phyloP scores from a whole-genome alignment of 148 eudicot genomes.

The Arbutus unedo region DNA sequence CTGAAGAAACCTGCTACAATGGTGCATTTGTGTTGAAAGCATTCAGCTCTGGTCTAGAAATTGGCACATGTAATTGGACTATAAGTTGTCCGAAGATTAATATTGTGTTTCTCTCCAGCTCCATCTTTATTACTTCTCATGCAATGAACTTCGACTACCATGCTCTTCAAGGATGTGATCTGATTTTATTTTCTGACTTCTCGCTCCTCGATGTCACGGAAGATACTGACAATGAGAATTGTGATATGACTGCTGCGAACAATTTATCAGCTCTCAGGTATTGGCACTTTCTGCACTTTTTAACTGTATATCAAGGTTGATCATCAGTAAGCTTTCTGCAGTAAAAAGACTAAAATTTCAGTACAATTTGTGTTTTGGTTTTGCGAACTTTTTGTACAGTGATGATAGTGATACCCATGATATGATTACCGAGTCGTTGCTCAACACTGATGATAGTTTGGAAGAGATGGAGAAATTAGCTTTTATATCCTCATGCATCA shows the following conservation, averaged over 20 bases:
- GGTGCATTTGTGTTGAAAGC: slow-evolving; percentile 64
- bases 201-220: slow-evolving; percentile 32
- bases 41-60: slow-evolving; percentile 86
- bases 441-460: slow-evolving; percentile 44
- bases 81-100: slow-evolving; percentile 54
- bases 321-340: background rate
- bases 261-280: slow-evolving; percentile 30
- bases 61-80: slow-evolving; percentile 85
- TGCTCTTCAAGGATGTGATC: slow-evolving; percentile 61
- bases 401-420: slow-evolving; percentile 19
- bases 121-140: slow-evolving; percentile 46
- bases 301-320: background rate
- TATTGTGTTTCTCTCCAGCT: slow-evolving; percentile 48
- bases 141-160: slow-evolving; percentile 69
- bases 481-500: slow-evolving; percentile 54
- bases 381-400: slow-evolving; percentile 34
- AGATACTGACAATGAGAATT: slow-evolving; percentile 33
- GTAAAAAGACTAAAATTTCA: background rate
- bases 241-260: slow-evolving; percentile 20
- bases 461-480: slow-evolving; percentile 73
- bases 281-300: background rate
- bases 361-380: background rate
- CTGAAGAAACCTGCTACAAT: slow-evolving; percentile 79
- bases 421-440: slow-evolving; percentile 27
- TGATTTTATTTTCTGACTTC: slow-evolving; percentile 65